phyloP scores from a whole-genome alignment of 1,284 basidiomycete genomes.

The Marasmius oreades region DNA sequence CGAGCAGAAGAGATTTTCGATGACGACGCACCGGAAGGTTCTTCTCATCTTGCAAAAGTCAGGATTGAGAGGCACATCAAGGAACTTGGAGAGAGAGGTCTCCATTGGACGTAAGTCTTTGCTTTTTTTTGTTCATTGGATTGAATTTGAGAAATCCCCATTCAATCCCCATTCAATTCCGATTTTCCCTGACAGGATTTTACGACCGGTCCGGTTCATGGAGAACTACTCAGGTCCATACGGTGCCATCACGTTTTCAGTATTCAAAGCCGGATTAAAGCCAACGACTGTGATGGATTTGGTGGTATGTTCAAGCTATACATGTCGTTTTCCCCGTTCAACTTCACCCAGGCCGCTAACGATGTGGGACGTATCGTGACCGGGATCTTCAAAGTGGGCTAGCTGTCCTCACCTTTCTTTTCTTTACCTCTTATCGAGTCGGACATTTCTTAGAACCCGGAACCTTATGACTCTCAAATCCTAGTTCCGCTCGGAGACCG shows the following conservation, averaged over 20 bases:
- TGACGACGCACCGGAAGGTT: slow-evolving; percentile 24
- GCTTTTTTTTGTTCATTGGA: neutral
- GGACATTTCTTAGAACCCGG: neutral
- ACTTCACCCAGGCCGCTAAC: neutral
- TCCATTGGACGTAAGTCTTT: slow-evolving; percentile 35
- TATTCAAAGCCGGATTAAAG: neutral
- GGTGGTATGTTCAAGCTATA: neutral
- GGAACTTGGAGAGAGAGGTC: slow-evolving; percentile 28
- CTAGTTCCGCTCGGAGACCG: neutral
- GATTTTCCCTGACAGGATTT: neutral
- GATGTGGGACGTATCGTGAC: neutral
- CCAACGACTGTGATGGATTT: neutral
- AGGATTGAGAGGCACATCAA: slow-evolving; percentile 35
- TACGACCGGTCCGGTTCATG: neutral
- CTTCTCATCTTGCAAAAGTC: slow-evolving; percentile 29
- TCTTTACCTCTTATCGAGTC: neutral
- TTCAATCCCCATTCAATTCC: neutral
- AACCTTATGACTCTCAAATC: neutral
- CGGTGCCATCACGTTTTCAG: neutral
- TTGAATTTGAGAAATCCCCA: too few relatives aligned
- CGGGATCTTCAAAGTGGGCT: neutral
- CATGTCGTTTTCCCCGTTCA: neutral
- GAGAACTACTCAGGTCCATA: neutral
- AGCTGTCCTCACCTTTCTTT: neutral
- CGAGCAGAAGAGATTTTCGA: slow-evolving; percentile 32